phyloP scores from a whole-genome alignment of 257 asterid species.

The Ajuga chamaepitys region DNA sequence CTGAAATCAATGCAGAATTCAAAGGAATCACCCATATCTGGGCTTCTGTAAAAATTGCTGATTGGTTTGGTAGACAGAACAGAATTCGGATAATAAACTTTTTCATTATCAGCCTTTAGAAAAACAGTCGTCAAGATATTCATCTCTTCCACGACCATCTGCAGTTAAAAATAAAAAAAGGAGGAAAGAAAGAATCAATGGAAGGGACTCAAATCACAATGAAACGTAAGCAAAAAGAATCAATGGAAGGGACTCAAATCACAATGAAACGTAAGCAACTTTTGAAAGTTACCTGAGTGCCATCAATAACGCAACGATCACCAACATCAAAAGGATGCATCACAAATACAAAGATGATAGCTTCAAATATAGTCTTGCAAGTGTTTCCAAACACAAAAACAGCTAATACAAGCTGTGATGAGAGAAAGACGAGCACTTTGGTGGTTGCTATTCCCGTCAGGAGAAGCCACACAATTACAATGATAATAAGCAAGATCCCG shows the following conservation, averaged over 20 bases:
- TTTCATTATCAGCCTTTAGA: slow-evolving; percentile 35
- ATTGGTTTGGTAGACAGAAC: slow-evolving; percentile 41
- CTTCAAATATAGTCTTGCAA: slow-evolving; percentile 60
- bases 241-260: neutral
- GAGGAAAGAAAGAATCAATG: neutral
- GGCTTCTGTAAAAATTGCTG: slow-evolving; percentile 43
- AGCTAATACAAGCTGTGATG: slow-evolving; percentile 50
- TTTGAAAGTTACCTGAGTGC: slow-evolving; percentile 32
- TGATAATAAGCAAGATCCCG: slow-evolving; percentile 24
- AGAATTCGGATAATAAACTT: slow-evolving; percentile 36
- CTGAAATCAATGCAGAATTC: slow-evolving; percentile 40
- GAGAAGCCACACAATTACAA: slow-evolving; percentile 42
- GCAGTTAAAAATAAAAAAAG: neutral
- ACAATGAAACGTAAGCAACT: neutral
- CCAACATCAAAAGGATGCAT: slow-evolving; percentile 71
- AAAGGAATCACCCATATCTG: slow-evolving; percentile 41
- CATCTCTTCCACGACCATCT: slow-evolving; percentile 56
- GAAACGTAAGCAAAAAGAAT: too few relatives aligned
- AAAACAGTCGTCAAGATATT: slow-evolving; percentile 40
- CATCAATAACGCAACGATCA: slow-evolving; percentile 54
- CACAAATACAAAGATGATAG: slow-evolving; percentile 49
- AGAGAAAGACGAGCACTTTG: slow-evolving; percentile 41
- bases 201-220: neutral
- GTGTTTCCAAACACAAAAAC: slow-evolving; percentile 62
- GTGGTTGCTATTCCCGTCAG: slow-evolving; percentile 53